Conservation (phyloP, 306 rosid species). For the Carpinus viminea region DNA sequence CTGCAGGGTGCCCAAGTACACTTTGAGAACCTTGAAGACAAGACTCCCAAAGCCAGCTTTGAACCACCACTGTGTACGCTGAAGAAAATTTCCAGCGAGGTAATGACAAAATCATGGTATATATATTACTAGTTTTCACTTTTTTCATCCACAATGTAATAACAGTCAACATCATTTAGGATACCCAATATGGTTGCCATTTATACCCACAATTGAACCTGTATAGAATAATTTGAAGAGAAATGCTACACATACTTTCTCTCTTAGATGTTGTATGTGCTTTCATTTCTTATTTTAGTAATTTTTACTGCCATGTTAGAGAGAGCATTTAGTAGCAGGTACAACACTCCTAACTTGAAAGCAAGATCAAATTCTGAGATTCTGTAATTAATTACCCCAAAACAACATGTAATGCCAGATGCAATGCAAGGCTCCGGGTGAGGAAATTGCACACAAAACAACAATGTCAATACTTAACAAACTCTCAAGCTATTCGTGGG, state of each 20-base stretch:
- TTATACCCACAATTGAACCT: too few relatives aligned
- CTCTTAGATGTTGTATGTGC: too few relatives aligned
- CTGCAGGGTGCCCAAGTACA: slow-evolving; percentile 3
- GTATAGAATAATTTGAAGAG: too few relatives aligned
- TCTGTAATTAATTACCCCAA: not conserved
- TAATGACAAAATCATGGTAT: not conserved
- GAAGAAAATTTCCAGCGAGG: slow-evolving; percentile 12
- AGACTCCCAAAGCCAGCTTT: slow-evolving; percentile 5
- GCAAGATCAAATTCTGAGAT: too few relatives aligned
- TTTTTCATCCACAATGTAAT: too few relatives aligned
- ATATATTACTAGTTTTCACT: not conserved
- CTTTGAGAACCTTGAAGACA: not conserved
- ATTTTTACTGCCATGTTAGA: too few relatives aligned
- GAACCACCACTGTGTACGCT: slow-evolving; percentile 4
- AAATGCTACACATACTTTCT: too few relatives aligned
- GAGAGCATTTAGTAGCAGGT: too few relatives aligned
- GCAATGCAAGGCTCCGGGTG: slow-evolving; percentile 18
- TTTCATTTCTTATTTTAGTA: too few relatives aligned
- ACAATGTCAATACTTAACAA: slow-evolving; percentile 4
- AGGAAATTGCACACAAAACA: not conserved
- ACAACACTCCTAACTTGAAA: too few relatives aligned
- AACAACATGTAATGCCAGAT: not conserved
- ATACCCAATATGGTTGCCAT: too few relatives aligned
- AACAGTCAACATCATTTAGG: too few relatives aligned
- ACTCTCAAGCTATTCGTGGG: slow-evolving; percentile 45